These are phyloP conservation scores for Gymnopus androsaceus DNA, from an alignment of 1,284 basidiomycete genomes.

Conservation along the genomic window DNA sequence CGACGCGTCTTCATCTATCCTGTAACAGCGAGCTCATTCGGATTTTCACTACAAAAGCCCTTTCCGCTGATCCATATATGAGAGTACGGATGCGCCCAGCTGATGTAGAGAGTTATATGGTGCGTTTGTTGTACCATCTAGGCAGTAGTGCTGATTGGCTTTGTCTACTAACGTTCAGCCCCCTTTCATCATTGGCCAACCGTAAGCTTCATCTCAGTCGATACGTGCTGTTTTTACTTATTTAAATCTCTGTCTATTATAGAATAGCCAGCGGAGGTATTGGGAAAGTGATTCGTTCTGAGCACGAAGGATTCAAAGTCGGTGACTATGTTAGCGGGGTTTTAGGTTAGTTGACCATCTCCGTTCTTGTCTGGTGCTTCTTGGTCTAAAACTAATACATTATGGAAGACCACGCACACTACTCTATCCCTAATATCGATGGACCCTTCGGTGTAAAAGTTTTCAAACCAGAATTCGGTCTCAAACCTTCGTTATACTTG, in stretches of 20 bases:
- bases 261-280: slow-evolving; percentile 38
- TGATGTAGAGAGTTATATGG: slow-evolving; percentile 4
- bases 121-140: not conserved
- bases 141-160: not conserved
- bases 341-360: slow-evolving; percentile 22
- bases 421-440: slow-evolving; percentile 24
- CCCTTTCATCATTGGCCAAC: slow-evolving; percentile 40
- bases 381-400: not conserved
- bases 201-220: slow-evolving; percentile 33
- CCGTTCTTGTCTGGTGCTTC: no score
- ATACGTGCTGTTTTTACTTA: not conserved
- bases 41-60: no score
- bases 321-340: slow-evolving; percentile 33
- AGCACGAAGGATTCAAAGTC: slow-evolving; percentile 25
- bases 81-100: slow-evolving; percentile 39
- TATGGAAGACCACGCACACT: slow-evolving; percentile 24
- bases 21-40: no score
- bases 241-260: no score
- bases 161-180: no score
- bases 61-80: slow-evolving; percentile 55
- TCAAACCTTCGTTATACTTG: slow-evolving; percentile 36
- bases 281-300: slow-evolving; percentile 32
- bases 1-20: no score
- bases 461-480: slow-evolving; percentile 28
- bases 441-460: slow-evolving; percentile 15